Conservation (phyloP, 805 yeast genomes). For the Kazachstania bromeliacearum region DNA sequence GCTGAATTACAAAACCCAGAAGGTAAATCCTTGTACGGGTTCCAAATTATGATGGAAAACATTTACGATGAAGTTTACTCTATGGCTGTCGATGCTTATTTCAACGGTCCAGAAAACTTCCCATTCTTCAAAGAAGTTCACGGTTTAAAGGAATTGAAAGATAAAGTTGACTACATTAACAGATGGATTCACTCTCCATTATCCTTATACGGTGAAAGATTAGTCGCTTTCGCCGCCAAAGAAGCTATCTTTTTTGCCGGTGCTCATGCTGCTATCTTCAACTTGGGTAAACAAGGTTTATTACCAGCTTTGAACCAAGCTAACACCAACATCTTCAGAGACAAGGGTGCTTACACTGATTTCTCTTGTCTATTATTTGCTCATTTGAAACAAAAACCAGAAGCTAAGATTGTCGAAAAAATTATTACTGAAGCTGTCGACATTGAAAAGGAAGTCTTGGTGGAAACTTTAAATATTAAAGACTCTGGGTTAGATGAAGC, state of each 20-base stretch:
- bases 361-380: slow-evolving; percentile 91
- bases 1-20: slow-evolving; percentile 96
- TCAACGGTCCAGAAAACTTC: slow-evolving; percentile 87
- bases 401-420: slow-evolving; percentile 60
- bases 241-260: slow-evolving; percentile 98
- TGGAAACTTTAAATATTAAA: slow-evolving; percentile 84
- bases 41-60: slow-evolving; percentile 99
- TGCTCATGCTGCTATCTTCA: slow-evolving; percentile 92
- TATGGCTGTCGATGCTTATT: slow-evolving; percentile 81
- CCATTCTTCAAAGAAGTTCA: slow-evolving; percentile 86
- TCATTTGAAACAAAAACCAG: slow-evolving; percentile 83
- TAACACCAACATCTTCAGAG: slow-evolving; percentile 91
- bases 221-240: slow-evolving; percentile 96
- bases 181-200: slow-evolving; percentile 86
- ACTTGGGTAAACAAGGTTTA: slow-evolving; percentile 93
- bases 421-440: slow-evolving; percentile 90
- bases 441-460: slow-evolving; percentile 84
- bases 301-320: slow-evolving; percentile 97
- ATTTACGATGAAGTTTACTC: slow-evolving; percentile 96
- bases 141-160: slow-evolving; percentile 82
- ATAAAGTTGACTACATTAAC: slow-evolving; percentile 95
- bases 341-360: slow-evolving; percentile 96
- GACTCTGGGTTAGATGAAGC: slow-evolving; percentile 86
- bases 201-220: slow-evolving; percentile 86
- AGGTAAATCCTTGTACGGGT: slow-evolving; percentile 96